A percentile compares a stretch with the other conserved stretches of the same genome.
These are phyloP conservation scores for Terfezia claveryi DNA, from an alignment of 495 filamentous ascomycete species.

Conservation along the genomic window DNA sequence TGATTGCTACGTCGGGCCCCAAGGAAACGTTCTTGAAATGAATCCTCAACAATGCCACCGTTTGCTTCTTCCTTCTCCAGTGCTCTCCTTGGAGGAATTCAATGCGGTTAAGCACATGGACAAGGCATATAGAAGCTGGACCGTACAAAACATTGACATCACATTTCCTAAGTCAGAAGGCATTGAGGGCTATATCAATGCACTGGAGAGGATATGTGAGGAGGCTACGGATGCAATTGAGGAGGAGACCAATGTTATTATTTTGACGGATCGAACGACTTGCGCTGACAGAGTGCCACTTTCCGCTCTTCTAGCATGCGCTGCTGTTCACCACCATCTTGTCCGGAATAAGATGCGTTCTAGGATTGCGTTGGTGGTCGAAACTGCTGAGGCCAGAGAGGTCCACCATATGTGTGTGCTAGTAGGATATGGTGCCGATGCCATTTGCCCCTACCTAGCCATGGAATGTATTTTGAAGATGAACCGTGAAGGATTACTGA, in stretches of 20 bases:
- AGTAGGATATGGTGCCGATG: slow-evolving; percentile 88
- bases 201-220: slow-evolving; percentile 74
- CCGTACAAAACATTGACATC: slow-evolving; percentile 81
- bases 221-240: slow-evolving; percentile 70
- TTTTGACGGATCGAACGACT: slow-evolving; percentile 79
- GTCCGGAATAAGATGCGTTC: slow-evolving; percentile 94
- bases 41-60: slow-evolving; percentile 71
- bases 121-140: slow-evolving; percentile 57
- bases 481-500: slow-evolving; percentile 83
- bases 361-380: slow-evolving; percentile 66
- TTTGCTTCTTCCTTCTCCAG: slow-evolving; percentile 69
- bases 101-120: slow-evolving; percentile 69
- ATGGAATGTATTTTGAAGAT: slow-evolving; percentile 98
- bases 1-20: slow-evolving; percentile 91
- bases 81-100: slow-evolving; percentile 81
- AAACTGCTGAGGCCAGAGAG: slow-evolving; percentile 92
- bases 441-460: slow-evolving; percentile 88
- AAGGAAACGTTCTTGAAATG: slow-evolving; percentile 95
- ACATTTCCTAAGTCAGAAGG: slow-evolving; percentile 85
- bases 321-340: slow-evolving; percentile 92
- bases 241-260: slow-evolving; percentile 63
- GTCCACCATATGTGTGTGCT: slow-evolving; percentile 98
- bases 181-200: slow-evolving; percentile 64
- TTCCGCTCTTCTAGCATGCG: slow-evolving; percentile 73
- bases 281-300: slow-evolving; percentile 67